A percentile compares a stretch with the other conserved stretches of the same genome.
Evolutionary conservation across 2,329 filamentous ascomycete species (phyloP).

Genomic region (Xylariaceae sp.): DNA sequence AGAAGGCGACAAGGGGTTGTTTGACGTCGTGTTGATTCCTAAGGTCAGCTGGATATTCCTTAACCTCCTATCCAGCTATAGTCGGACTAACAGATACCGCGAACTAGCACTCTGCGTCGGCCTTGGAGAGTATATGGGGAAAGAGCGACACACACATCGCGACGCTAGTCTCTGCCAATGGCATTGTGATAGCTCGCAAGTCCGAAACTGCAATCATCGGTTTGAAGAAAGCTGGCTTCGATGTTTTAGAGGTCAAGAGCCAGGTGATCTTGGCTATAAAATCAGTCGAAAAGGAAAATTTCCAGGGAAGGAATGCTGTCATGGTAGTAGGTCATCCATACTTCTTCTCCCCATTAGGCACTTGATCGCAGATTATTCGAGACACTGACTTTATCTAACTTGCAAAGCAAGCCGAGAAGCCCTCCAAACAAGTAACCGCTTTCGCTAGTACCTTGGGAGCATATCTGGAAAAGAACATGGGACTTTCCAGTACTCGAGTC

Average conservation of each 20-base stretch:
- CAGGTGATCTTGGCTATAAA: background rate
- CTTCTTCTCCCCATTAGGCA: background rate
- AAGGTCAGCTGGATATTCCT: no score
- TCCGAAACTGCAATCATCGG: background rate
- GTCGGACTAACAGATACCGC: no score
- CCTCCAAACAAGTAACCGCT: background rate
- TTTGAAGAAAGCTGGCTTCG: background rate
- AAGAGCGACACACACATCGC: no score
- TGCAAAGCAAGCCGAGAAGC: background rate
- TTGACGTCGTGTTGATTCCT: no score
- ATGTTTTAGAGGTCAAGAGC: background rate
- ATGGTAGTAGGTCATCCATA: slow-evolving; percentile 2
- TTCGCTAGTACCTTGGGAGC: background rate
- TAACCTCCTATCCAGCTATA: no score
- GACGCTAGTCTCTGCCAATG: background rate
- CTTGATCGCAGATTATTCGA: no score
- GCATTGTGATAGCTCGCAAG: background rate
- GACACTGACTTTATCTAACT: no score
- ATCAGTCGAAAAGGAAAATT: background rate
- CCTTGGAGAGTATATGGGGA: no score
- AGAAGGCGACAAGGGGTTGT: no score
- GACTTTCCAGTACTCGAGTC: no score
- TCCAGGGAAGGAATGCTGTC: background rate
- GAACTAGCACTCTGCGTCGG: no score
- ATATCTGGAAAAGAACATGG: no score